A percentile compares a stretch with the other conserved stretches of the same genome.
phyloP scores from a whole-genome alignment of 2,329 filamentous ascomycete species.

The Emydomyces testavorans region DNA sequence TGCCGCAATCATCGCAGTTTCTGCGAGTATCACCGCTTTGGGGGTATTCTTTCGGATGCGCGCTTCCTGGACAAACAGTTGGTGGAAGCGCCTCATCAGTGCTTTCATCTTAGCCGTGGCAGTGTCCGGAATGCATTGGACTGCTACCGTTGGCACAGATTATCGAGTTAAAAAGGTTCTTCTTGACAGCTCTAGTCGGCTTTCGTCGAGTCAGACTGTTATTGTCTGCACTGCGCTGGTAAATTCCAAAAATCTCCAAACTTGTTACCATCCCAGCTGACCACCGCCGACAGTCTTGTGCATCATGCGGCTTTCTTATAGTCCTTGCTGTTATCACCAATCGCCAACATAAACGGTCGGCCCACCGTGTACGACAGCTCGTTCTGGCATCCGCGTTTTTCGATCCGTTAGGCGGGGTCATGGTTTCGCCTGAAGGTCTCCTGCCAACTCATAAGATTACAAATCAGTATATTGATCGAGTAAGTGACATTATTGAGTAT shows the following conservation, averaged over 20 bases:
- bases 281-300: slow-evolving; percentile 40
- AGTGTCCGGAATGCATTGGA: slow-evolving; percentile 83
- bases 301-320: slow-evolving; percentile 50
- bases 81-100: slow-evolving; percentile 61
- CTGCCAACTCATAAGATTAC: slow-evolving; percentile 56
- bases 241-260: slow-evolving; percentile 23
- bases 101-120: slow-evolving; percentile 58
- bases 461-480: slow-evolving; percentile 58
- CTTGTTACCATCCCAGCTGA: not conserved
- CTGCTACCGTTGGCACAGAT: slow-evolving; percentile 57
- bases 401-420: slow-evolving; percentile 34
- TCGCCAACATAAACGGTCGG: slow-evolving; percentile 43
- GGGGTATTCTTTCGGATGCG: slow-evolving; percentile 67
- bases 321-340: slow-evolving; percentile 45
- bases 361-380: slow-evolving; percentile 51
- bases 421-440: slow-evolving; percentile 37
- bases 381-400: slow-evolving; percentile 38
- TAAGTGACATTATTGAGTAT: slow-evolving; percentile 22
- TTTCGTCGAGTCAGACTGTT: slow-evolving; percentile 54
- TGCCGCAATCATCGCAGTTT: slow-evolving; percentile 59
- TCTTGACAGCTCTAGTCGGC: slow-evolving; percentile 28
- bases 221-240: slow-evolving; percentile 63
- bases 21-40: slow-evolving; percentile 58
- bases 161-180: slow-evolving; percentile 49
- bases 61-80: slow-evolving; percentile 63